Evolutionary conservation across 768 basidiomycete species (phyloP), one percentile per base, ranked within the genome.

Genomic region (Hygrophoropsis aurantiaca): DNA sequence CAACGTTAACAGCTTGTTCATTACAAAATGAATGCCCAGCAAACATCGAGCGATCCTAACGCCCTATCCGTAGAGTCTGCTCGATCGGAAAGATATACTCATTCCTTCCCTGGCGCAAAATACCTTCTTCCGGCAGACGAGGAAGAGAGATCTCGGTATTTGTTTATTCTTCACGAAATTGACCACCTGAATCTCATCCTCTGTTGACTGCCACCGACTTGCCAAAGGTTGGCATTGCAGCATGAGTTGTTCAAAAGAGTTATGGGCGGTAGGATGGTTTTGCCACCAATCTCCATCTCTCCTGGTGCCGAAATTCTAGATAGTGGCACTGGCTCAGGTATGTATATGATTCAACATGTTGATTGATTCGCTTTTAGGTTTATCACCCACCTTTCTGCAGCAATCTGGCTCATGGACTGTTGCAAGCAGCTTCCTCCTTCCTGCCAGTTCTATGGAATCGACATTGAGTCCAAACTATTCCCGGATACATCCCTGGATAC

Each of bases 121-220:
- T 65, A 65, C 34, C 37, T 63, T 15, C 49, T 62, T 2, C 63
- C 61, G 18, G 57, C 53, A 3, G 60, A 63, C 3, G 60, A 63
- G 11, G 49, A 58, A 37, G 61, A 65, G 36, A 51, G 58, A n/a
- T n/a, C n/a, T n/a, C 11, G 36, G 56, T 35, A 63, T 59, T 61
- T 62, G 39, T 26, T 16, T 25, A 3, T 10, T 16, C 1, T 16
- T 19, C 3, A 4, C 11, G 6, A 9, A 32, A 16, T 10, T 10
- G 13, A 43, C 18, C 11, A 39, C 11, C 24, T 20, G 11, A 39
- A n/a, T n/a, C n/a, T n/a, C n/a, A n/a, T n/a, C n/a, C n/a, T n/a
- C n/a, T n/a, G n/a, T 8, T 8, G 20, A 26, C 34, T 15, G 7
- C 10, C 11, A 3, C 11, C 52, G 52, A 38, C 52, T 58, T n/a